Evolutionary conservation across 768 basidiomycete genomes (phyloP).

Genomic region (Tubosaeta sp.): DNA sequence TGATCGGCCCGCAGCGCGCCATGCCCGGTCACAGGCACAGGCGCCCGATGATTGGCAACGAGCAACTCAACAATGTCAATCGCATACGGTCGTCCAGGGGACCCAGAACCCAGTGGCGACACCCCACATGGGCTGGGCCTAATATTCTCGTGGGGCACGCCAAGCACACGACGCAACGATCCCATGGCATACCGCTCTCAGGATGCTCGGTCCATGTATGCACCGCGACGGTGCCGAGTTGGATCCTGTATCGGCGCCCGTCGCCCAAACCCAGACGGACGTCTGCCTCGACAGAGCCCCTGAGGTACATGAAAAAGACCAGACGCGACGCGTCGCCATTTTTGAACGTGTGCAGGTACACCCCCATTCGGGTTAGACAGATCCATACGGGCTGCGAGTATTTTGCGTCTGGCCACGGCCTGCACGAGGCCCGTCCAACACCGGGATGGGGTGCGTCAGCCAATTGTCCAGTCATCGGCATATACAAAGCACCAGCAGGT

Average conservation of each 20-base stretch:
- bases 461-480: too few species aligned
- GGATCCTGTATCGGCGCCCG: too few species aligned
- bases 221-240: neutral
- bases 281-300: too few species aligned
- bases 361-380: neutral
- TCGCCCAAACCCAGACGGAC: too few species aligned
- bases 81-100: neutral
- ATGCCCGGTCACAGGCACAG: neutral
- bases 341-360: too few species aligned
- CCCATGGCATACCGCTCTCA: neutral
- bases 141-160: too few species aligned
- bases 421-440: neutral
- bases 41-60: neutral
- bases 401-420: neutral
- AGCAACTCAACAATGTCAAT: neutral
- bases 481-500: neutral
- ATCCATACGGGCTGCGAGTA: neutral
- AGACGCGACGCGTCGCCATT: too few species aligned
- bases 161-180: neutral
- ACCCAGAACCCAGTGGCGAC: neutral
- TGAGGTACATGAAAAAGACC: too few species aligned
- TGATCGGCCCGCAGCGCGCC: conserved; percentile 1
- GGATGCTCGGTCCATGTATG: neutral
- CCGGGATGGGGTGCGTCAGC: neutral
- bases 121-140: neutral